Evolutionary conservation across 345 rosid genomes (phyloP).

Genomic region (Xanthoceras sorbifolium): DNA sequence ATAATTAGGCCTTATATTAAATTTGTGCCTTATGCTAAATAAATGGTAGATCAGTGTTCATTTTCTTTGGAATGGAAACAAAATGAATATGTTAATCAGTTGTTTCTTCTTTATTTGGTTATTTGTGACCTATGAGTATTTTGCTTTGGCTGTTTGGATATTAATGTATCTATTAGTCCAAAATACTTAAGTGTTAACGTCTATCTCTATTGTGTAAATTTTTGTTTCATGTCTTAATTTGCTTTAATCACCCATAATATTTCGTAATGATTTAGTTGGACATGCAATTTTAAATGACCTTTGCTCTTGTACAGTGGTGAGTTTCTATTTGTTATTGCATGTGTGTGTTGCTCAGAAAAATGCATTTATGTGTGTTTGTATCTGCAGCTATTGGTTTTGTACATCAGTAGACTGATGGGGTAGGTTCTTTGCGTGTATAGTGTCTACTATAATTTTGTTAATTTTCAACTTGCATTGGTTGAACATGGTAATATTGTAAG

Average conservation of each 20-base stretch:
- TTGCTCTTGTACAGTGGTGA: not conserved
- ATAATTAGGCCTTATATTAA: not conserved
- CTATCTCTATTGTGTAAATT: too few species aligned
- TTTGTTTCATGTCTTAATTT: too few species aligned
- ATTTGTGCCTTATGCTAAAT: not conserved
- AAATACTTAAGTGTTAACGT: too few species aligned
- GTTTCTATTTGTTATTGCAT: too few species aligned
- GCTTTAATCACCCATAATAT: too few species aligned
- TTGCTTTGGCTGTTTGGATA: too few species aligned
- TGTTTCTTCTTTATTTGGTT: not conserved
- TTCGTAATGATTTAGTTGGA: not conserved
- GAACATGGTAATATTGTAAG: not conserved
- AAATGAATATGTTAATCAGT: not conserved
- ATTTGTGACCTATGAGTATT: too few species aligned
- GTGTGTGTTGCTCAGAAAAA: too few species aligned
- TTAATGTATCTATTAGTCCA: too few species aligned
- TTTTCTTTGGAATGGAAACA: too few species aligned
- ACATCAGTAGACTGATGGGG: not conserved
- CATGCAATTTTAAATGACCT: not conserved
- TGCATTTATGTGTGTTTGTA: not conserved
- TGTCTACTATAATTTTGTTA: slow-evolving; percentile 3
- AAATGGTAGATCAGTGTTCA: not conserved
- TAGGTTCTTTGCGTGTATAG: not conserved
- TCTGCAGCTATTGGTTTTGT: not conserved
- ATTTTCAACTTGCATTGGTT: not conserved